Base-by-base conservation (phyloP, 176 grass and related monocot genomes). In the Guadua angustifolia region DNA sequence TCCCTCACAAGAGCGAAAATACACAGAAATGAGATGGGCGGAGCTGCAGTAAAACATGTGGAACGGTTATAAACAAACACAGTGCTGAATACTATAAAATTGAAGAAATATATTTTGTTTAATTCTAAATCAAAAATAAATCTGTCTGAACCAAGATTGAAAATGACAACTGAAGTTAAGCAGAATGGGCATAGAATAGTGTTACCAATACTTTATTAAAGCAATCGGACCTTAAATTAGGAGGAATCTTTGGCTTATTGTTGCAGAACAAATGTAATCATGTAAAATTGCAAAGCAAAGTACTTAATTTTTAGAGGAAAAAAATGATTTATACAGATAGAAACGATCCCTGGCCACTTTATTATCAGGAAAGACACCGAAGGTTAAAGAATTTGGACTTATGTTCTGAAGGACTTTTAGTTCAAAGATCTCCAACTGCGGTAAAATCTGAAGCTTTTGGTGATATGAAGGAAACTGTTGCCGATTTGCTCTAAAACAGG, bases 401-500 rank as follows among this genome's bases (percentile, higher is more conserved):
- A 29, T 11, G 19, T 71, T 76, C 35, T 53, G 15, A 53, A 81
- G 58, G 45, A 42, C 25, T 59, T 49, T 11, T 52, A 18, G 24
- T n/a, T 36, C 35, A 69, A 62, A 75, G 29, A 69, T 51, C 51
- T 8, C 21, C 60, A 75, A 51, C 4, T 1, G 15, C 9, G 6
- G 68, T 14, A 16, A 59, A 73, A 57, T 9, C 6, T 0, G 1
- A 80, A 78, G 35, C 44, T 77, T 71, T n/a, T 2, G 19, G 45
- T 72, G 17, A 69, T 32, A 36, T n/a, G 44, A 46, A 66, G 58
- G 38, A 21, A 26, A 19, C 19, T 17, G 39, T 26, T 25, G 29
- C 24, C 5, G 1, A 19, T 39, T 84, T 88, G 0, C 68, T 68
- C 69, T 39, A 76, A 75, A 88, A 47, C 11, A 60, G 17, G n/a